These are phyloP conservation scores for Hyphodiscus hymeniophilus DNA, from an alignment of 495 filamentous ascomycete species.

Conservation along the genomic window DNA sequence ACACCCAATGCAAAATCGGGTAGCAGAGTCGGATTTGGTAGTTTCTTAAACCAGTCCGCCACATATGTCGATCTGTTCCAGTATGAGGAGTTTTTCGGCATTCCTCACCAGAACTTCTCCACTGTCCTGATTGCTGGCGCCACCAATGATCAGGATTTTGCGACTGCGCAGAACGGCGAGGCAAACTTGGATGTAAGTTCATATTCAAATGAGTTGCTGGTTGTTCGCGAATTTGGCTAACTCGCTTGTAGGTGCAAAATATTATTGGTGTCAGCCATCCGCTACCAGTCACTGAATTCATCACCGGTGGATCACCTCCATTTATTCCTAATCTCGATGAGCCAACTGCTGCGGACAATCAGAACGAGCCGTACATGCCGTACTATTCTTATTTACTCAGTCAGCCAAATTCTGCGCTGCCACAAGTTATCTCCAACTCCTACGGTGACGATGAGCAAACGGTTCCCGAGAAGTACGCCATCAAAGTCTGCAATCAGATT, in stretches of 20 bases:
- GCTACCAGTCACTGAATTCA: constrained; percentile 57
- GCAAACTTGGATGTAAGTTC: constrained; percentile 58
- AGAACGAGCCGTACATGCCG: constrained; percentile 71
- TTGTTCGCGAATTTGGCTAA: too few species aligned
- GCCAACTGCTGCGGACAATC: constrained; percentile 41
- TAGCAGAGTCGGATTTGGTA: constrained; percentile 47
- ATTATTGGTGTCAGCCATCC: constrained; percentile 50
- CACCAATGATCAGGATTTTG: constrained; percentile 39
- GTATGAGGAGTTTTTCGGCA: constrained; percentile 27
- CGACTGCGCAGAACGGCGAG: constrained; percentile 40
- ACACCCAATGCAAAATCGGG: constrained; percentile 35
- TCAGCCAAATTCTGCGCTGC: constrained; percentile 45
- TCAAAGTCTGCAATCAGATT: constrained; percentile 60
- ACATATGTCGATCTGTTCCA: constrained; percentile 28
- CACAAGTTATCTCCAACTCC: constrained; percentile 67
- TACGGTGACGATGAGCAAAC: constrained; percentile 80
- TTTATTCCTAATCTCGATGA: constrained; percentile 56
- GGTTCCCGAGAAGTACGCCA: constrained; percentile 58
- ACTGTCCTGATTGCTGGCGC: constrained; percentile 48
- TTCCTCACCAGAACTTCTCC: constrained; percentile 45
- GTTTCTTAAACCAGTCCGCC: constrained; percentile 45
- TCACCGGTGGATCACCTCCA: constrained; percentile 53
- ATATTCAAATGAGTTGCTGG: too few species aligned
- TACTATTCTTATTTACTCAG: constrained; percentile 55
- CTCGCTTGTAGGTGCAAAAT: constrained; percentile 42